These are phyloP conservation scores for Rugonectria rugulosa DNA, from an alignment of 2,329 filamentous ascomycete species.

Conservation along the genomic window DNA sequence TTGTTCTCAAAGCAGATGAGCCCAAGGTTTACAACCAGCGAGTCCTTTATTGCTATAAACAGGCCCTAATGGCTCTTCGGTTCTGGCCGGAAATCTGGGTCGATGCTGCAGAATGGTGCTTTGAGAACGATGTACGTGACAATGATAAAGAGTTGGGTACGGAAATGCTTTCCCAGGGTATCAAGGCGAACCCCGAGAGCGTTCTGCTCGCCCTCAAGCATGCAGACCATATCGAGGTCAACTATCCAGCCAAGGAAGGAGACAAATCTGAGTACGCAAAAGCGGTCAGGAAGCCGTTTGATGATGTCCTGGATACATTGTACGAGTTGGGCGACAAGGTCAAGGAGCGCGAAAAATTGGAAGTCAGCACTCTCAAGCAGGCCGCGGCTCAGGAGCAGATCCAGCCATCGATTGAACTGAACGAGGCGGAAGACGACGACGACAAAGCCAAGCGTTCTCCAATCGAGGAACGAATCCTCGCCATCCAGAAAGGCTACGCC, in stretches of 20 bases:
- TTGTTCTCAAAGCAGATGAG: constrained; percentile 87
- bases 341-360: constrained; percentile 67
- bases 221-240: constrained; percentile 85
- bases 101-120: constrained; percentile 92
- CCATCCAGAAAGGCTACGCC: constrained; percentile 71
- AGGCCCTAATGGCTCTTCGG: constrained; percentile 88
- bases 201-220: constrained; percentile 89
- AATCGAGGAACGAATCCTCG: constrained; percentile 69
- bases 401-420: constrained; percentile 50
- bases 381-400: constrained; percentile 50
- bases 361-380: constrained; percentile 65
- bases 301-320: constrained; percentile 83
- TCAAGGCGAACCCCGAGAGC: constrained; percentile 91
- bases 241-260: constrained; percentile 77
- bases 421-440: constrained; percentile 60
- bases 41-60: constrained; percentile 90
- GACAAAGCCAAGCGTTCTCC: constrained; percentile 56
- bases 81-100: constrained; percentile 98
- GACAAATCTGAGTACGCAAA: constrained; percentile 80
- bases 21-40: constrained; percentile 76
- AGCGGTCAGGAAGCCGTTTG: constrained; percentile 83
- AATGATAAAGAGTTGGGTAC: constrained; percentile 70
- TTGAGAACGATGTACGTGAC: constrained; percentile 72
- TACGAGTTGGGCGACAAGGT: constrained; percentile 83
- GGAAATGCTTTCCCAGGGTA: constrained; percentile 81